Evolutionary conservation across 1,284 basidiomycete species (phyloP), one percentile per base, ranked within the genome.

Genomic region (Pascua guehoae): DNA sequence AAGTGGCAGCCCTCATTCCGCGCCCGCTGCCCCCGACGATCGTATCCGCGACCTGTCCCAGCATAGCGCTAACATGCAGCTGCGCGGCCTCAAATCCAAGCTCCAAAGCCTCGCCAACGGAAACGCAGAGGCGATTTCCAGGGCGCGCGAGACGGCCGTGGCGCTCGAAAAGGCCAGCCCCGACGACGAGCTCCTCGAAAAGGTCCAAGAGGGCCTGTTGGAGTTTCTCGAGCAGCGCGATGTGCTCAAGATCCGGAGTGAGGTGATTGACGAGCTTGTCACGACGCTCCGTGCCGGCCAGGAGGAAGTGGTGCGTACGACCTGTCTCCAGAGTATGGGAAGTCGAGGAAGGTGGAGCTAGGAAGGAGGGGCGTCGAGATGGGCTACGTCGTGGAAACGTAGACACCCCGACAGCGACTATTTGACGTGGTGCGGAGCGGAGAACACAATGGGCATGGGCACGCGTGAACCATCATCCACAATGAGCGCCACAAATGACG

Each of bases 221-320:
- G 24, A 18, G 14, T 36, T 43, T n/a, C 49, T 58, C n/a, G 52
- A 54, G 18, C 41, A 47, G 37, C 42, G 39, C 17, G 37, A 57
- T 15, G 24, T 65, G 8, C 32, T 69, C 9, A 39, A 57, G 36
- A 57, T 69, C 48, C 61, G 61, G 41, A 60, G 58, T 10, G 67
- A 81, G 44, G 77, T 81, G 8, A 72, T 92, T 38, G 78, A 80
- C 17, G 79, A 80, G 5, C 71, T 91, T 3, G 76, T 83, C 42
- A 83, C 87, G 65, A 72, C 78, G 41, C 71, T 89, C 17, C 74
- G 79, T 11, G 76, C 71, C 51, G 83, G 81, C n/a, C n/a, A n/a
- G 24, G 81, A 85, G 49, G 71, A 79, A 39, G 80, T 89, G 51
- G 88, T 89, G 67, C 82, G 74, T 50, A 4, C 12, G 4, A 40